phyloP scores from a whole-genome alignment of 1,139 yeast genomes.

The Tardiomyces digboiensis region DNA sequence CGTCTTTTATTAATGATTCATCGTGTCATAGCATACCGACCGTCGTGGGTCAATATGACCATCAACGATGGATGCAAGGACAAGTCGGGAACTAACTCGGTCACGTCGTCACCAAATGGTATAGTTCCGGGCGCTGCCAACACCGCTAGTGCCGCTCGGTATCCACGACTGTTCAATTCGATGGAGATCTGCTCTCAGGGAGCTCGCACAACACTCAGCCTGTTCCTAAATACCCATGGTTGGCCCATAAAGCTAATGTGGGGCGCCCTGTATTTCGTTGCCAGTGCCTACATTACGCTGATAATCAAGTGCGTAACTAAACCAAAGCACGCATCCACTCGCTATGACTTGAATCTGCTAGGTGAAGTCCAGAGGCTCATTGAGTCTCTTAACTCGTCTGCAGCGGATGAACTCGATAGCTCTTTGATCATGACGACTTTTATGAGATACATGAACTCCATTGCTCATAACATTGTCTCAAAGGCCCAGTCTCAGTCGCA shows the following conservation, averaged over 20 bases:
- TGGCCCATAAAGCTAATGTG: conserved; percentile 1
- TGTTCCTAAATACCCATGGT: conserved; percentile 9
- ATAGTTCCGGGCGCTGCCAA: not conserved
- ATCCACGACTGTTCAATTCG: conserved; percentile 2
- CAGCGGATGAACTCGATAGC: not conserved
- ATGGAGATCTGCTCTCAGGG: conserved; percentile 9
- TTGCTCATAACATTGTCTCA: not conserved
- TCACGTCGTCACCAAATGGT: not conserved
- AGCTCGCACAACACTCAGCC: conserved; percentile 2
- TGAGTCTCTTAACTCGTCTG: not conserved
- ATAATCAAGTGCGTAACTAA: conserved; percentile 18
- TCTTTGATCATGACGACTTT: conserved; percentile 1
- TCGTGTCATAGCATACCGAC: conserved; percentile 19
- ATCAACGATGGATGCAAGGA: conserved; percentile 5
- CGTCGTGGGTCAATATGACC: conserved; percentile 16
- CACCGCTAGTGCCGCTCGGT: not conserved
- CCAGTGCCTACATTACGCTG: conserved; percentile 18
- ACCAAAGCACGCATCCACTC: conserved; percentile 16
- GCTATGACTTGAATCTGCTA: conserved; percentile 15
- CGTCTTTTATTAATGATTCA: conserved; percentile 15
- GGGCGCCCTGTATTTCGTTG: conserved; percentile 10
- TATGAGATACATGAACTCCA: not conserved
- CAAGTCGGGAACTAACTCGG: conserved; percentile 1
- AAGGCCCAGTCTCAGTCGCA: not conserved
- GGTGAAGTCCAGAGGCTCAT: conserved; percentile 7